A percentile compares a stretch with the other conserved stretches of the same genome.
phyloP scores from a whole-genome alignment of 768 basidiomycete genomes.

The Tricholoma saponaceum region DNA sequence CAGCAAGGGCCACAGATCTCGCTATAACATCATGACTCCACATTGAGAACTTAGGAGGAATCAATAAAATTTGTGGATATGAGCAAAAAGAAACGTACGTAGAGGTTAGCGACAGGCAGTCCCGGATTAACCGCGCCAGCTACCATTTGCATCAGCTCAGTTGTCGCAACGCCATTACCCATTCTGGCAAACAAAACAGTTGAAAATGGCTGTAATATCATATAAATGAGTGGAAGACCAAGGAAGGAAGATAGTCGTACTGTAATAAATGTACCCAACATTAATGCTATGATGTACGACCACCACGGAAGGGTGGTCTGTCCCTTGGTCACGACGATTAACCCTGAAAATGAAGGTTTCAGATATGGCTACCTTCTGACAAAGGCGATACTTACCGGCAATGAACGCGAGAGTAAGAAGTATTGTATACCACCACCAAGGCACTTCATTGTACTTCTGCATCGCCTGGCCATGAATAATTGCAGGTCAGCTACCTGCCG shows the following conservation, averaged over 20 bases:
- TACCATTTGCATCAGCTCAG: slow-evolving; percentile 63
- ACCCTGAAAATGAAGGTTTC: slow-evolving; percentile 26
- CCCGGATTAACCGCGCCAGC: slow-evolving; percentile 59
- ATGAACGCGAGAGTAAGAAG: slow-evolving; percentile 49
- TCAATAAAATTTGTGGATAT: not conserved
- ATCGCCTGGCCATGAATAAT: slow-evolving; percentile 32
- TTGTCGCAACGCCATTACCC: slow-evolving; percentile 58
- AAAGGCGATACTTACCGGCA: slow-evolving; percentile 36
- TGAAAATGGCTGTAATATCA: slow-evolving; percentile 43
- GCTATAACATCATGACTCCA: slow-evolving; percentile 62
- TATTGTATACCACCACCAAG: slow-evolving; percentile 56
- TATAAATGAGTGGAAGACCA: not conserved
- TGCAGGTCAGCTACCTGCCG: not conserved
- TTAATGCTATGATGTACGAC: slow-evolving; percentile 55
- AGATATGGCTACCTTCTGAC: not conserved
- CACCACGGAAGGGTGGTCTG: slow-evolving; percentile 62
- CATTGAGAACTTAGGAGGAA: slow-evolving; percentile 49
- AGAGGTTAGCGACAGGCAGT: slow-evolving; percentile 65
- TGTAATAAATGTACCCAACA: slow-evolving; percentile 43
- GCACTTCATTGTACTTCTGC: slow-evolving; percentile 57
- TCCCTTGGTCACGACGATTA: slow-evolving; percentile 54
- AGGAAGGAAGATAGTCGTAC: slow-evolving; percentile 14
- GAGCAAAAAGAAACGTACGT: slow-evolving; percentile 31
- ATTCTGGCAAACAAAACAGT: slow-evolving; percentile 53
- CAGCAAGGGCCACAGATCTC: slow-evolving; percentile 48